Conservation (phyloP, 2,329 filamentous ascomycete species). For the Aspergillus fijiensis region DNA sequence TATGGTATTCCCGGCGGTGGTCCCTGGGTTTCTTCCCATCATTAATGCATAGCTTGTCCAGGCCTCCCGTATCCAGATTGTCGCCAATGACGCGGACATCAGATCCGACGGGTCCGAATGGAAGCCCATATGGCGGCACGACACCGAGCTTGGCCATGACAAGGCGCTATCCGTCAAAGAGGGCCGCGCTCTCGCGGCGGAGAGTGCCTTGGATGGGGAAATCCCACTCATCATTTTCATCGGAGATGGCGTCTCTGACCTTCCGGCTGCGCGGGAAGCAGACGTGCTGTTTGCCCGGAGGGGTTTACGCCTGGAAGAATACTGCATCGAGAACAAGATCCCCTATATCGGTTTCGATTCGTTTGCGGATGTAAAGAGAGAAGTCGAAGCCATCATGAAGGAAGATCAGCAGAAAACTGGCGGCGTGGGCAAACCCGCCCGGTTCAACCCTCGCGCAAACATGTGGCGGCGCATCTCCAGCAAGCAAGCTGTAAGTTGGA, state of each 20-base stretch:
- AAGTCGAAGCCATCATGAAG: conserved; percentile 57
- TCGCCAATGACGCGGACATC: conserved; percentile 66
- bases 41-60: conserved; percentile 4
- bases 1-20: conserved; percentile 11
- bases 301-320: conserved; percentile 65
- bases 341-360: conserved; percentile 63
- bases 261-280: conserved; percentile 64
- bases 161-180: conserved; percentile 65
- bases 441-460: conserved; percentile 68
- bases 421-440: conserved; percentile 58
- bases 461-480: conserved; percentile 65
- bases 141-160: conserved; percentile 65
- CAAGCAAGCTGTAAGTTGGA: conserved; percentile 50
- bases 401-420: conserved; percentile 63
- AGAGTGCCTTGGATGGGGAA: conserved; percentile 59
- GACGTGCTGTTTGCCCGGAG: conserved; percentile 67
- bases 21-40: not conserved
- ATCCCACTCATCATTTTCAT: conserved; percentile 69
- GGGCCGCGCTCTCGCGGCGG: conserved; percentile 55
- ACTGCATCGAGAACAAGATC: conserved; percentile 63
- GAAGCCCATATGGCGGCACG: conserved; percentile 67
- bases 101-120: conserved; percentile 58
- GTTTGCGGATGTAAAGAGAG: conserved; percentile 64
- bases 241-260: conserved; percentile 67
- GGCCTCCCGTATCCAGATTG: conserved; percentile 62